These are phyloP conservation scores for Claviceps sp. DNA, from an alignment of 2,329 filamentous ascomycete species.

Conservation along the genomic window DNA sequence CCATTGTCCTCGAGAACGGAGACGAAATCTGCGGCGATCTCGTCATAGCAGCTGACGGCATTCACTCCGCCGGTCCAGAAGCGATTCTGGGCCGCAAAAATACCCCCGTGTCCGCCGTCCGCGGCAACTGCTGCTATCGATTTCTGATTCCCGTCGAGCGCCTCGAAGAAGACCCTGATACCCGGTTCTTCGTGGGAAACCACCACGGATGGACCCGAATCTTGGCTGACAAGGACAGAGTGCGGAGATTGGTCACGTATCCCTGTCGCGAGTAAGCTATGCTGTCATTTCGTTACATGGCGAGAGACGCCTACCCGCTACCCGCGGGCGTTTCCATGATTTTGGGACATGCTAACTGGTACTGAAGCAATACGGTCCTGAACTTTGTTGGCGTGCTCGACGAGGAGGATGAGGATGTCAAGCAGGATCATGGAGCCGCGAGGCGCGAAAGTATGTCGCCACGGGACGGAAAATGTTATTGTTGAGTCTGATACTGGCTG, in stretches of 20 bases:
- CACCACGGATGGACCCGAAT: slow-evolving; percentile 14
- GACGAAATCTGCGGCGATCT: slow-evolving; percentile 20
- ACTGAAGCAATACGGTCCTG: background rate
- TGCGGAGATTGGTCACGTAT: slow-evolving; percentile 8
- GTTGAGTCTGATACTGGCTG: background rate
- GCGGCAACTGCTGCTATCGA: slow-evolving; percentile 22
- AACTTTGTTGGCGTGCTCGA: background rate
- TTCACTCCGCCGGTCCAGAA: slow-evolving; percentile 21
- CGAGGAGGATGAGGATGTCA: background rate
- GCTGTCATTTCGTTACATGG: background rate
- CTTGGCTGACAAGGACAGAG: slow-evolving; percentile 11
- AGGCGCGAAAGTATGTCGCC: background rate
- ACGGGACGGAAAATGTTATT: background rate
- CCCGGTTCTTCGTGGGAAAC: slow-evolving; percentile 17
- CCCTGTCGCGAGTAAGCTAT: background rate
- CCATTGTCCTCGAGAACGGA: slow-evolving; percentile 17
- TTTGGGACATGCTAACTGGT: background rate
- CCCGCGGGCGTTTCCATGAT: too few relatives aligned
- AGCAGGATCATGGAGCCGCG: background rate
- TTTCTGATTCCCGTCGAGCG: slow-evolving; percentile 19
- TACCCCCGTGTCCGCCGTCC: slow-evolving; percentile 12
- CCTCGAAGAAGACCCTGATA: slow-evolving; percentile 18
- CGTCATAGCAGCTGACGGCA: slow-evolving; percentile 31
- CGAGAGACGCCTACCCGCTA: background rate
- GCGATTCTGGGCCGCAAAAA: slow-evolving; percentile 15